Evolutionary conservation across 164 flowering plant genomes (phyloP).

Genomic region (Tinospora cordifolia): DNA sequence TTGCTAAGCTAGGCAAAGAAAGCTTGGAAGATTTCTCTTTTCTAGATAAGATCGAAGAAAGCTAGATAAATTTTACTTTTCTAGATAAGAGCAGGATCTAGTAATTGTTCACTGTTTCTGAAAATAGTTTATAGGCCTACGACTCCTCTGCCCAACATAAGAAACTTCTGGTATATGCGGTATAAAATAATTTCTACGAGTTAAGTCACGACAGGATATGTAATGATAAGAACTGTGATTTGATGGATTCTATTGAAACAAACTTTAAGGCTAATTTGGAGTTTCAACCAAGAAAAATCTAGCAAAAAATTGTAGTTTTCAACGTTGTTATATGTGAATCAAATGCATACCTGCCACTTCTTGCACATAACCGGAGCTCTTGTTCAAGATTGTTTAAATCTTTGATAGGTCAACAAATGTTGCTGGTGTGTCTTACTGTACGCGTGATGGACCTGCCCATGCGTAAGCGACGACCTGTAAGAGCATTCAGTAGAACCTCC

Average conservation of each 20-base stretch:
- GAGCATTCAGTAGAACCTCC: conserved; percentile 48
- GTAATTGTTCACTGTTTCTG: not conserved
- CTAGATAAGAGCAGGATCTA: too few species aligned
- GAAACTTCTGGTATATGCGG: not conserved
- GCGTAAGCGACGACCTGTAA: conserved; percentile 59
- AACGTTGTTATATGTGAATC: not conserved
- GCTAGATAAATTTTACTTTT: too few species aligned
- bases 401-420: conserved; percentile 16
- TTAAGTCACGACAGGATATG: not conserved
- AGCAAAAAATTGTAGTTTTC: not conserved
- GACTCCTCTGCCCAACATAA: not conserved
- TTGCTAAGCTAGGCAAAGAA: not conserved
- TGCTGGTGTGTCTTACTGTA: conserved; percentile 32
- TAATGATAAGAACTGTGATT: not conserved
- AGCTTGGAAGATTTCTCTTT: not conserved
- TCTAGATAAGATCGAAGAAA: not conserved
- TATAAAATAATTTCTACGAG: not conserved
- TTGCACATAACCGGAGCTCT: not conserved
- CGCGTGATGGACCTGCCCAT: conserved; percentile 89
- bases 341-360: not conserved
- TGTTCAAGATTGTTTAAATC: not conserved
- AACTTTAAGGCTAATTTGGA: not conserved
- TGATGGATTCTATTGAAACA: not conserved
- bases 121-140: not conserved
- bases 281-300: not conserved